Evolutionary conservation across 1,139 yeast species (phyloP), one percentile per base, ranked within the genome.

Genomic region (Suhomyces terraborum): DNA sequence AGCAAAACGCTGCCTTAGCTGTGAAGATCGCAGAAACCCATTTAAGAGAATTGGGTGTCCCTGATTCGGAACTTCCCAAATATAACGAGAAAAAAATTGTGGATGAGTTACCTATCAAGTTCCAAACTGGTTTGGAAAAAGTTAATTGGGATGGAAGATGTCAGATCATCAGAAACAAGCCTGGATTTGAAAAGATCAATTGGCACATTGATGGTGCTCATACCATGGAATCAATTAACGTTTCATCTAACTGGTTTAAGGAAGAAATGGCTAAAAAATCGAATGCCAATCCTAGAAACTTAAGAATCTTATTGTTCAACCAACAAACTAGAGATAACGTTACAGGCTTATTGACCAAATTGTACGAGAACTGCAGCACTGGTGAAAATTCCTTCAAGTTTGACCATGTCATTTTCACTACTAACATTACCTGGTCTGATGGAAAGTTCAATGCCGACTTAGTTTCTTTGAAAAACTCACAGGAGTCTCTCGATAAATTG

Each of bases 171-270:
- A 56, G 61, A 4, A 71, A 74, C 30, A 64, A 59, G 31, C 58
- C 61, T 4, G 67, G 67, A 9, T 75, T 66, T 33, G 70, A 69
- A 8, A 69, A 67, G 4, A 61, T 84, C 23, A 77, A 77, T 12
- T 93, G 96, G 95, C 82, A 69, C 52, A 67, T 93, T 10, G 99
- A 94, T 64, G 99, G 99, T 28, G 98, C 98, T 0, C 99, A 94
- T 55, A 94, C 98, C 0, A 67, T 77, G 32, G 98, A 93, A 56
- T 87, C 96, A 43, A 79, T 94, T 24, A 72, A 73, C 21, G 95
- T 82, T 12, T 87, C 97, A 0, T 77, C 93, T 0, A 66, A 66
- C 9, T 93, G 99, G 99, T 88, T 85, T 54, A 72, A 68, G 26
- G 54, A 66, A 20, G 59, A 52, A 14, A 50, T 52, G 33, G 12